These are phyloP conservation scores for Pythium pyrilobum DNA, from an alignment of 352 stramenopile genomes.

Conservation along the genomic window DNA sequence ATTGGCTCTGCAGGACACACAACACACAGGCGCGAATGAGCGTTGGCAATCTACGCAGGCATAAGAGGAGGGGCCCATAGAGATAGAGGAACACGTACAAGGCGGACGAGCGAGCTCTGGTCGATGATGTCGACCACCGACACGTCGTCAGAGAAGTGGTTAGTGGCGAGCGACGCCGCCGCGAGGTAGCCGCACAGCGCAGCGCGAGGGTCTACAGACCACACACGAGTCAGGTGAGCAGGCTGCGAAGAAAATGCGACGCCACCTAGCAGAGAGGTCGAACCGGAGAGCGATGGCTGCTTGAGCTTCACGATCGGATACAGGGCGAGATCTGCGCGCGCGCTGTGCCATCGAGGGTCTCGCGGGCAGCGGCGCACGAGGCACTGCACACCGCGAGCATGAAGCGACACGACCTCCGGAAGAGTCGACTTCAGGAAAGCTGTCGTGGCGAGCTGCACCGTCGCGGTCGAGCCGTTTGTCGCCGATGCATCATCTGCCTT, in stretches of 20 bases:
- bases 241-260: too few species aligned
- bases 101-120: slow-evolving; percentile 74
- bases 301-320: slow-evolving; percentile 73
- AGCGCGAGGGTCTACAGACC: slow-evolving; percentile 49
- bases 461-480: too few species aligned
- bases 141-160: slow-evolving; percentile 70
- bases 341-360: slow-evolving; percentile 79
- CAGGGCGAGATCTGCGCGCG: slow-evolving; percentile 56
- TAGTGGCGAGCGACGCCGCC: slow-evolving; percentile 71
- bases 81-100: slow-evolving; percentile 33
- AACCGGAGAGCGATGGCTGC: slow-evolving; percentile 51
- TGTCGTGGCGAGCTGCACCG: slow-evolving; percentile 30
- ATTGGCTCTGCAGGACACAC: slow-evolving; percentile 52
- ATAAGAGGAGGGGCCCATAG: not conserved
- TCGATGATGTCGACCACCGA: slow-evolving; percentile 79
- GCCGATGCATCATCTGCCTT: slow-evolving; percentile 15
- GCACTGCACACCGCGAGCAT: slow-evolving; percentile 39
- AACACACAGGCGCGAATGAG: too few species aligned
- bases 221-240: not conserved
- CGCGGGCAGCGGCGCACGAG: slow-evolving; percentile 54
- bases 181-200: slow-evolving; percentile 70
- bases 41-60: too few species aligned
- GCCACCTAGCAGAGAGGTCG: too few species aligned
- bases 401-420: slow-evolving; percentile 53
- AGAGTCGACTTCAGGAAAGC: slow-evolving; percentile 52